Conservation (phyloP, 2,329 filamentous ascomycete genomes). For the Colletotrichum filicis region DNA sequence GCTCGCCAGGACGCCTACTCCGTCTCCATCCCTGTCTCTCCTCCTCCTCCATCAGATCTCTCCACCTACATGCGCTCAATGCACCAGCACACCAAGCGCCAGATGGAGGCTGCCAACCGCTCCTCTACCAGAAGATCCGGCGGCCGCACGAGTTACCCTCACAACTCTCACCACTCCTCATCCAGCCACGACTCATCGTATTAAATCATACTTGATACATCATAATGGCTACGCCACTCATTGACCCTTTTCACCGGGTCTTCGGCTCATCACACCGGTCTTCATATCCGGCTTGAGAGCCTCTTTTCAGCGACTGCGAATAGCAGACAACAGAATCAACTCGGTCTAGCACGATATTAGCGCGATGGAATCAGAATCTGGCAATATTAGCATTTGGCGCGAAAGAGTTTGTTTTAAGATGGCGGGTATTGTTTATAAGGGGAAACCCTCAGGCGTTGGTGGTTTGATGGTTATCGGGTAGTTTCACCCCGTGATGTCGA, state of each 20-base stretch:
- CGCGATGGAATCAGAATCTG: too few relatives aligned
- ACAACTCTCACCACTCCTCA: conserved; percentile 39
- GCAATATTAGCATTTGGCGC: background rate
- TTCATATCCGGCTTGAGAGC: too few relatives aligned
- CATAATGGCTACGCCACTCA: rapidly evolving
- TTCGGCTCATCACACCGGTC: background rate
- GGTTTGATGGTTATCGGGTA: background rate
- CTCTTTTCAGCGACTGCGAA: background rate
- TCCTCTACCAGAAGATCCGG: conserved; percentile 47
- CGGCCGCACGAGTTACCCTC: conserved; percentile 31
- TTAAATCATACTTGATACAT: background rate
- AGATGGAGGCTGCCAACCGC: conserved; percentile 69
- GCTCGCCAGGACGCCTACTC: conserved; percentile 48
- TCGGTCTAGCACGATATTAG: background rate
- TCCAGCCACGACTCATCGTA: conserved; percentile 23
- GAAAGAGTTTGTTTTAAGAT: background rate
- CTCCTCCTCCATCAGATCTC: conserved; percentile 57
- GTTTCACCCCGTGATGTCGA: background rate
- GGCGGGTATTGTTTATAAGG: background rate
- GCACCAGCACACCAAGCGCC: conserved; percentile 73
- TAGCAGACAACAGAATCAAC: background rate
- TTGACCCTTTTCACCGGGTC: too few relatives aligned
- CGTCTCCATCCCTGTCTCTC: conserved; percentile 49
- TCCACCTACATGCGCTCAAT: conserved; percentile 70
- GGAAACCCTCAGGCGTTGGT: background rate